A percentile compares a stretch with the other conserved stretches of the same genome.
These are phyloP conservation scores for Rosa lucieae DNA, from an alignment of 306 rosid genomes.

Conservation along the genomic window DNA sequence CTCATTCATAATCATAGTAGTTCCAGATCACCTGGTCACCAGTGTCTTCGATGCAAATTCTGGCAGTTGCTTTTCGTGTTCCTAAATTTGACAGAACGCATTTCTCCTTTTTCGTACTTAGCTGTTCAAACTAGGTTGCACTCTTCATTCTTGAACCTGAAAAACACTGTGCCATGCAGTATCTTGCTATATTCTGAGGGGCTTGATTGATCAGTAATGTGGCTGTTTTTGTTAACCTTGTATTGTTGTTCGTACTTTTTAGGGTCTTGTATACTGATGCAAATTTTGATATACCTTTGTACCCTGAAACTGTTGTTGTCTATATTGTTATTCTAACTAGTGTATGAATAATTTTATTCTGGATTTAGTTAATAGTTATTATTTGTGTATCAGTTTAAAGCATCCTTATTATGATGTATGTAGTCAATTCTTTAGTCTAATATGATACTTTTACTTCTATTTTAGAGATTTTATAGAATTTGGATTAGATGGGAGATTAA, in stretches of 20 bases:
- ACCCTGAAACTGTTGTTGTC: not conserved
- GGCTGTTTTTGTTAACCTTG: not conserved
- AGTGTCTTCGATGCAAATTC: not conserved
- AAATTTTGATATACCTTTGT: not conserved
- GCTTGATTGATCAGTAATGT: not conserved
- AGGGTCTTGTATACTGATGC: slow-evolving; percentile 5
- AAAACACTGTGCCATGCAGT: not conserved
- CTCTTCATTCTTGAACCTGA: not conserved
- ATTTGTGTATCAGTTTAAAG: not conserved
- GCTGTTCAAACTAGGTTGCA: slow-evolving; percentile 8
- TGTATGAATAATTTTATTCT: not conserved
- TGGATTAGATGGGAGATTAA: slow-evolving; percentile 55
- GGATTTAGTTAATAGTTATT: not conserved
- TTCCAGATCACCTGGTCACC: not conserved
- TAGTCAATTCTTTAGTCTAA: not conserved
- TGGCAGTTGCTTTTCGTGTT: not conserved
- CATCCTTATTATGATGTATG: not conserved
- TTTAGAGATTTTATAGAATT: slow-evolving; percentile 31
- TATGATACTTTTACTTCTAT: not conserved
- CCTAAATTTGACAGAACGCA: slow-evolving; percentile 4
- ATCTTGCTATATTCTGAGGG: not conserved
- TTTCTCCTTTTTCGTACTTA: slow-evolving; percentile 23
- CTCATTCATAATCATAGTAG: slow-evolving; percentile 13
- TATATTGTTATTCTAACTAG: not conserved
- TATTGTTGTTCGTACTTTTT: not conserved